A percentile compares a stretch with the other conserved stretches of the same genome.
Conservation (phyloP, 2,329 filamentous ascomycete species). For the Diaporthe vexans region DNA sequence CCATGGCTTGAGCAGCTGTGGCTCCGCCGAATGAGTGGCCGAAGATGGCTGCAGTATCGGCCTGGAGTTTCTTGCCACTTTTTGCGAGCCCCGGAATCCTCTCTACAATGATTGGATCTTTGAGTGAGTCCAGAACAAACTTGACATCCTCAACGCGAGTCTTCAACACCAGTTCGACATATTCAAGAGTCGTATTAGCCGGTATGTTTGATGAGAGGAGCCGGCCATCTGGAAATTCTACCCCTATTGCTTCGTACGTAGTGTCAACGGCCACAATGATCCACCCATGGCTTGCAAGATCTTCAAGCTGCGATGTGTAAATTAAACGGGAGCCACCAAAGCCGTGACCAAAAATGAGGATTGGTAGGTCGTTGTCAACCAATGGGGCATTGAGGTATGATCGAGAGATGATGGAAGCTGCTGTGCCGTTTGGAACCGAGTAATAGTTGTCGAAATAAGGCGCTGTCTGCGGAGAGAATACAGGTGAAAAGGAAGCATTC, state of each 20-base stretch:
- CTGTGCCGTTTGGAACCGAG: conserved; percentile 8
- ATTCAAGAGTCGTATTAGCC: neutral
- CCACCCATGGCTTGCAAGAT: conserved; percentile 13
- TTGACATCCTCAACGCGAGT: conserved; percentile 11
- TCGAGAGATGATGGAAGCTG: conserved; percentile 2
- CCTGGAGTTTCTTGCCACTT: neutral
- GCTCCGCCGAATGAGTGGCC: conserved; percentile 16
- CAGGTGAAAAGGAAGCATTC: conserved; percentile 1
- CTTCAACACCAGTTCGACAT: neutral
- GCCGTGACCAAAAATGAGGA: conserved; percentile 18
- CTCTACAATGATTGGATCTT: neutral
- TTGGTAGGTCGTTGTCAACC: conserved; percentile 1
- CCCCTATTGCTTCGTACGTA: neutral
- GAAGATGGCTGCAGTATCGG: neutral
- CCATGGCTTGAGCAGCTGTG: conserved; percentile 19
- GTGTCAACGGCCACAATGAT: conserved; percentile 8
- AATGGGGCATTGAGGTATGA: conserved; percentile 21
- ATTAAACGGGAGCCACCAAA: neutral
- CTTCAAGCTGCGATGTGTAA: neutral
- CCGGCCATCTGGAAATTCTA: conserved; percentile 10
- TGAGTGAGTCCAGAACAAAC: conserved; percentile 4
- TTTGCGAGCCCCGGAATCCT: neutral
- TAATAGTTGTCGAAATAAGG: neutral
- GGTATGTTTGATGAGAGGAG: neutral
- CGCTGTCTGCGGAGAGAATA: neutral